phyloP scores from a whole-genome alignment of 805 yeast species.

The Lipomyces mesembrius region DNA sequence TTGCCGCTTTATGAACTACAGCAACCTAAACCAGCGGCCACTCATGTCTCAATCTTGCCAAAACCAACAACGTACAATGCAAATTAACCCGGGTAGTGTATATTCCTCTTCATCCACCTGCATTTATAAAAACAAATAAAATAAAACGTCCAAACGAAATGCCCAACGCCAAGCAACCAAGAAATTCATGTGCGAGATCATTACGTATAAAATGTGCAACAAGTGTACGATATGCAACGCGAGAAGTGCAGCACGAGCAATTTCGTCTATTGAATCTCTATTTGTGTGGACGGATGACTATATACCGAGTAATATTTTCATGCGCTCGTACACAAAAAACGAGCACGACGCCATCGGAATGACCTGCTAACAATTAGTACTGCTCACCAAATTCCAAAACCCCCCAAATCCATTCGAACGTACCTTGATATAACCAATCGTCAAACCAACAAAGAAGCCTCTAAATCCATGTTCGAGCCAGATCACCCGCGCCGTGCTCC shows the following conservation, averaged over 20 bases:
- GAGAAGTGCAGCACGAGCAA: not conserved
- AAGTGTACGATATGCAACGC: not conserved
- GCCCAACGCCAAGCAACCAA: not conserved
- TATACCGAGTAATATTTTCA: slow-evolving; percentile 72
- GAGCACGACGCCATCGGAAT: slow-evolving; percentile 98
- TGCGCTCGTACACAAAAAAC: slow-evolving; percentile 88
- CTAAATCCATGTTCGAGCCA: slow-evolving; percentile 74
- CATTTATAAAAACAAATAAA: not conserved
- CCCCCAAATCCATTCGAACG: not conserved
- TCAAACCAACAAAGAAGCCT: slow-evolving; percentile 92
- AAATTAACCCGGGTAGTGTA: not conserved
- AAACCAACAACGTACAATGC: not conserved
- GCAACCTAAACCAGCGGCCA: no score
- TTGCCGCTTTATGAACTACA: no score
- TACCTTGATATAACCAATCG: slow-evolving; percentile 93
- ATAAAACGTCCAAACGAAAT: not conserved
- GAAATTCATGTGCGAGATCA: not conserved
- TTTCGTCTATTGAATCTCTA: not conserved
- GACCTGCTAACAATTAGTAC: slow-evolving; percentile 11
- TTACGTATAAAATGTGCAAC: not conserved
- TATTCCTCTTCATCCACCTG: not conserved
- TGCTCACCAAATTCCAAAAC: not conserved
- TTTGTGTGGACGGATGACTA: slow-evolving; percentile 38
- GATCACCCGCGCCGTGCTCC: slow-evolving; percentile 61
- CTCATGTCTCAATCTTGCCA: no score